These are phyloP conservation scores for Stephania japonica DNA, from an alignment of 164 flowering plant species.

Conservation along the genomic window DNA sequence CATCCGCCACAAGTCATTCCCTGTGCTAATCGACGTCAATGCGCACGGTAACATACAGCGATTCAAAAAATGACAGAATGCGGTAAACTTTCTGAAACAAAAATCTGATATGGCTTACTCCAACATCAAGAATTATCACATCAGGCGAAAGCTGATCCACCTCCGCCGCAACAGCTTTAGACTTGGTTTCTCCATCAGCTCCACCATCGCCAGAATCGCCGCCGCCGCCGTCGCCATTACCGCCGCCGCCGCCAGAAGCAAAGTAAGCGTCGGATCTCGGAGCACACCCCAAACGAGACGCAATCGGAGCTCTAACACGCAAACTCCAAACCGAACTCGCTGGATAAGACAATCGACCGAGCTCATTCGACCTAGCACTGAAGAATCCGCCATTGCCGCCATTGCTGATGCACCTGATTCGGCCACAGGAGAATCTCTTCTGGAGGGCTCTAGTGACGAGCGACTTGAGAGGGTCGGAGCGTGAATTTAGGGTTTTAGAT, in stretches of 20 bases:
- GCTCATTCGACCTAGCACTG: constrained; percentile 2
- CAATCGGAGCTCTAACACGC: constrained; percentile 9
- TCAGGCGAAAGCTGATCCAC: constrained; percentile 46
- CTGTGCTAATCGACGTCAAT: constrained; percentile 21
- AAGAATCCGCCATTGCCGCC: constrained; percentile 1
- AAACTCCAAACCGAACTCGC: constrained; percentile 14
- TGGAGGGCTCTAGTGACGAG: constrained; percentile 10
- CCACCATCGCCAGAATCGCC: constrained; percentile 29
- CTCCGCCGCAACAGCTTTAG: constrained; percentile 35
- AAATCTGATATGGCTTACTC: constrained; percentile 35
- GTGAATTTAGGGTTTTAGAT: constrained; percentile 33
- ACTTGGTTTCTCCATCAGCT: constrained; percentile 26
- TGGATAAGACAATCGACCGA: constrained; percentile 9
- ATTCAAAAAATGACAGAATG: neutral
- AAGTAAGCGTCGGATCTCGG: constrained; percentile 24
- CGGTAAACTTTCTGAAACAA: neutral
- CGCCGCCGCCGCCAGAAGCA: constrained; percentile 38
- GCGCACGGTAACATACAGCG: neutral
- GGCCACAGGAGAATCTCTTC: constrained; percentile 13
- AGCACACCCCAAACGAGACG: constrained; percentile 25
- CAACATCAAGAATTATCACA: constrained; percentile 87
- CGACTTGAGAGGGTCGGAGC: neutral
- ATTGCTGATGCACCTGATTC: constrained; percentile 17
- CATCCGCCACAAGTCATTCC: constrained; percentile 98
- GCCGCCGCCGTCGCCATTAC: constrained; percentile 24